Base-by-base conservation (phyloP, 2,329 filamentous ascomycete genomes). In the Alternaria burnsii region DNA sequence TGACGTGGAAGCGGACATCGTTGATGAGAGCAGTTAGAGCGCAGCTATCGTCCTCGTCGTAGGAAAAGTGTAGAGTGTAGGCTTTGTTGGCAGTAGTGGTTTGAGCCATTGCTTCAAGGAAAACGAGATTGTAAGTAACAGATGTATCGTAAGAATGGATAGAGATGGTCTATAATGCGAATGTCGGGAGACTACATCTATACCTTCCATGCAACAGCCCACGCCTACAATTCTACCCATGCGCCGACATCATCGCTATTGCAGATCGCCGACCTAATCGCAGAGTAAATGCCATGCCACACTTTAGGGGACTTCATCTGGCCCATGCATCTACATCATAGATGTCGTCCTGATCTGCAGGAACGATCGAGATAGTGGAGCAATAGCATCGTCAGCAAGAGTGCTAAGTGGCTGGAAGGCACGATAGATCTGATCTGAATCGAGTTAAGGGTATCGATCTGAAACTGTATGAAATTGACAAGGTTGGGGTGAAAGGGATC, bases 1-100 rank as follows among this genome's bases (percentile, higher is more conserved):
- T 63, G 44, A 68, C 26, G 22, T 69, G 65, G 26, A 68, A 69
- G 42, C 65, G 67, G 12, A 69, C 63, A 46, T 68, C 65, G n/a
- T 69, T 68, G 38, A 63, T 60, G 7, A 69, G 61, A 4, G 63
- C 53, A 28, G 65, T 67, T 3, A 69, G n/a, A 3, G 62, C 61
- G 11, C 52, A 66, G 16, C 55, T 47, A 18, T 69, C 63, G 11
- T 69, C 59, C 14, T 65, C 43, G 24, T 69, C 63, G 43, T 63
- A 67, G 11, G 50, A 60, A 48, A 66, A 62, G 22, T 67, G 43
- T 10, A 69, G 47, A n/a, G 62, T 44, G 30, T 68, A 55, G 1
- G 58, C 66, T 26, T 61, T 61, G 5, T 58, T 42, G 5, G 48
- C 54, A 7, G 59, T 40, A 24, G 12, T 44, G 9, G 32, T 30